phyloP scores from a whole-genome alignment of 495 filamentous ascomycete species.

The Wilcoxina mikolae region DNA sequence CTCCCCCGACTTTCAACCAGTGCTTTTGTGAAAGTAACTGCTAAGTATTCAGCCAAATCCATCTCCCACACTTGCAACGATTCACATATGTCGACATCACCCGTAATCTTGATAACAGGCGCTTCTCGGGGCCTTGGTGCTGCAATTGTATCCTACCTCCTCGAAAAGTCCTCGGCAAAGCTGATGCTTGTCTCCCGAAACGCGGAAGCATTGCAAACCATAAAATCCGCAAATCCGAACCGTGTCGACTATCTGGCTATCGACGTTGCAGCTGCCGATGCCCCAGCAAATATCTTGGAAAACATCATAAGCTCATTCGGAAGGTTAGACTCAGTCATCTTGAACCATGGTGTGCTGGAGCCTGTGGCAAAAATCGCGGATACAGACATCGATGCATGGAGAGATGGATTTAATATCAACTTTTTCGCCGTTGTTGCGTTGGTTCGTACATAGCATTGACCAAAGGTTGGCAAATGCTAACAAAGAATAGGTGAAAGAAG shows the following conservation, averaged over 20 bases:
- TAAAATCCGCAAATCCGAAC: slow-evolving; percentile 48
- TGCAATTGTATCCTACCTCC: slow-evolving; percentile 57
- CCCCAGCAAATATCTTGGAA: slow-evolving; percentile 33
- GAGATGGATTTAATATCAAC: slow-evolving; percentile 62
- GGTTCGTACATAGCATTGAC: slow-evolving; percentile 4
- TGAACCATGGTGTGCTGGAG: slow-evolving; percentile 74
- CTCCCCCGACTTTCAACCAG: too few relatives aligned
- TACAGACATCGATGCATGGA: slow-evolving; percentile 54
- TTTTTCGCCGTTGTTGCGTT: slow-evolving; percentile 69
- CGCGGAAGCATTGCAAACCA: slow-evolving; percentile 45
- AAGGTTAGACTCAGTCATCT: slow-evolving; percentile 62
- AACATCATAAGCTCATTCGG: slow-evolving; percentile 50
- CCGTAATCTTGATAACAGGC: slow-evolving; percentile 53
- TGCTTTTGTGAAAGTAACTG: too few relatives aligned
- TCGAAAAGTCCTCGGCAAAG: slow-evolving; percentile 48
- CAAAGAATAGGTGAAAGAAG: slow-evolving; percentile 60
- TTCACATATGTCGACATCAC: slow-evolving; percentile 19
- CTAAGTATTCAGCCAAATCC: too few relatives aligned
- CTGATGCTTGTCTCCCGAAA: slow-evolving; percentile 65
- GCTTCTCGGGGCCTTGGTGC: slow-evolving; percentile 67
- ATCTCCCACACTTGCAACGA: background rate
- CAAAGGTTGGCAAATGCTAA: slow-evolving; percentile 16
- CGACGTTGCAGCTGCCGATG: slow-evolving; percentile 52
- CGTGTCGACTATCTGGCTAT: slow-evolving; percentile 57
- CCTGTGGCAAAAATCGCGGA: slow-evolving; percentile 62